These are phyloP conservation scores for Cyberlindnera mrakii DNA, from an alignment of 805 yeast genomes.

Conservation along the genomic window DNA sequence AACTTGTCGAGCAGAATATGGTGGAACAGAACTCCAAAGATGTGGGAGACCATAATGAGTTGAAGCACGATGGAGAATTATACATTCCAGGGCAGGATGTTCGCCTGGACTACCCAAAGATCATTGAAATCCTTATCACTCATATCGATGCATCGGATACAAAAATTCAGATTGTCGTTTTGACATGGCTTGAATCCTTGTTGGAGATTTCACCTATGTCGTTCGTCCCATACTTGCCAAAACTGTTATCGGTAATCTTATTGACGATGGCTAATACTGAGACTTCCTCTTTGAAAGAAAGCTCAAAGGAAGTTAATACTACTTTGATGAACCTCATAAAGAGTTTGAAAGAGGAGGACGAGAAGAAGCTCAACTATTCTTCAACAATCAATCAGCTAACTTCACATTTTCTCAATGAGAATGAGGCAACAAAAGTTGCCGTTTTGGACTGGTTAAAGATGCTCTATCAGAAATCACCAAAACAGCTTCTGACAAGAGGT, in stretches of 20 bases:
- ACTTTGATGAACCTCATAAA: conserved; percentile 45
- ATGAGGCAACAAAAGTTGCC: conserved; percentile 76
- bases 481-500: conserved; percentile 45
- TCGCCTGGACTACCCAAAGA: conserved; percentile 69
- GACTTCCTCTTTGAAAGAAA: conserved; percentile 42
- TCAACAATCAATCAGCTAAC: conserved; percentile 68
- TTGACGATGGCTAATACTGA: conserved; percentile 45
- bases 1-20: conserved; percentile 34
- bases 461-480: conserved; percentile 66
- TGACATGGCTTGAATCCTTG: conserved; percentile 77
- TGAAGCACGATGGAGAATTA: conserved; percentile 40
- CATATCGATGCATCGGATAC: conserved; percentile 64
- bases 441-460: conserved; percentile 86
- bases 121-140: conserved; percentile 75
- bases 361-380: conserved; percentile 39
- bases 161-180: conserved; percentile 71
- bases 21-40: conserved; percentile 13
- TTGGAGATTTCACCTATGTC: conserved; percentile 70
- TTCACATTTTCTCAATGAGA: conserved; percentile 64
- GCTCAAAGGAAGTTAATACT: conserved; percentile 51
- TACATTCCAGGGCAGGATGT: conserved; percentile 79
- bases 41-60: conserved; percentile 10
- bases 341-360: conserved; percentile 22
- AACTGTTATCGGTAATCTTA: conserved; percentile 62
- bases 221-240: conserved; percentile 68